Conservation (phyloP, 805 yeast genomes). For the Kazachstania viticola region DNA sequence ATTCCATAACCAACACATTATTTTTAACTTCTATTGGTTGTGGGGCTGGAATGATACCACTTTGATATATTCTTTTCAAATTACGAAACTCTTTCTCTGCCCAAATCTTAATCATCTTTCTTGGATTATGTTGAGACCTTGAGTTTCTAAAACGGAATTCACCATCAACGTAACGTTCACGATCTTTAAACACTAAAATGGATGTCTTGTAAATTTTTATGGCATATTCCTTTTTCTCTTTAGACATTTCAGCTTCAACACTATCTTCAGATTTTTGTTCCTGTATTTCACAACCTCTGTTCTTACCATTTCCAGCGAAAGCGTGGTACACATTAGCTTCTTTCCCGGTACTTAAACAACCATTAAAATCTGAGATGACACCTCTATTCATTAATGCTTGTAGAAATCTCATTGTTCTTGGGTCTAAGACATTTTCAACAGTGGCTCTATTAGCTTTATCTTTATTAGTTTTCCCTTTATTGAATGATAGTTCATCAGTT, state of each 20-base stretch:
- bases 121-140: constrained; percentile 80
- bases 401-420: constrained; percentile 77
- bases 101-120: constrained; percentile 97
- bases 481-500: constrained; percentile 44
- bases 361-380: constrained; percentile 73
- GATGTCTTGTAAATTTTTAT: constrained; percentile 94
- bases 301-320: constrained; percentile 25
- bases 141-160: constrained; percentile 85
- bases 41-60: constrained; percentile 81
- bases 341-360: constrained; percentile 92
- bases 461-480: constrained; percentile 47
- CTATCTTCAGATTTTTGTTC: constrained; percentile 2
- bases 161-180: constrained; percentile 93
- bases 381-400: constrained; percentile 77
- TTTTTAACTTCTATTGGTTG: constrained; percentile 80
- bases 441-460: constrained; percentile 94
- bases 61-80: constrained; percentile 62
- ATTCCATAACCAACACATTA: constrained; percentile 93
- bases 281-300: constrained; percentile 3
- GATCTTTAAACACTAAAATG: constrained; percentile 88
- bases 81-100: constrained; percentile 96
- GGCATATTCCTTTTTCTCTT: constrained; percentile 47
- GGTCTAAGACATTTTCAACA: constrained; percentile 92
- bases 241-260: constrained; percentile 1
- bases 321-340: constrained; percentile 98